Conservation (phyloP, 2,329 filamentous ascomycete genomes). For the Microdochium nivale region DNA sequence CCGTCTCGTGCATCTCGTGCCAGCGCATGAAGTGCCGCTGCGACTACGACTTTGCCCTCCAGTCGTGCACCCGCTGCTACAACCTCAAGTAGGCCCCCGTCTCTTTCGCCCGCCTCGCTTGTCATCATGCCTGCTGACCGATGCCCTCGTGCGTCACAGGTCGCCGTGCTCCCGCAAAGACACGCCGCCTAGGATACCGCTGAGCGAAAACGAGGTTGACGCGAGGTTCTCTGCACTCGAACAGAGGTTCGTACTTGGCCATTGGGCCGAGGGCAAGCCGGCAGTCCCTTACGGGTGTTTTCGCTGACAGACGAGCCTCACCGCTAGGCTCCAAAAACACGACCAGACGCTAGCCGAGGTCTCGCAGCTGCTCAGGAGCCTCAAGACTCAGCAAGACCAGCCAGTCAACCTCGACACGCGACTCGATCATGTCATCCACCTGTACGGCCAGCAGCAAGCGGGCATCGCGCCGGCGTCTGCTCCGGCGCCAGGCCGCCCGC, state of each 20-base stretch:
- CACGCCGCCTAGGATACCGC: background rate
- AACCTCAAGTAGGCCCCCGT: slow-evolving; percentile 2
- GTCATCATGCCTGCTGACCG: background rate
- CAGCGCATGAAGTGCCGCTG: slow-evolving; percentile 8
- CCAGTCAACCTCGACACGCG: background rate
- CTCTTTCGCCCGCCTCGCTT: background rate
- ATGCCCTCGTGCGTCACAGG: background rate
- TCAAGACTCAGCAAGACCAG: background rate
- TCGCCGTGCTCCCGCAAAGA: background rate
- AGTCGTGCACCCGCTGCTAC: slow-evolving; percentile 7
- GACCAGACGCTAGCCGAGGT: background rate
- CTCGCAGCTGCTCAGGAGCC: background rate
- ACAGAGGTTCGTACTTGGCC: background rate
- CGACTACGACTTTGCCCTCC: slow-evolving; percentile 6
- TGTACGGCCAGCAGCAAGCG: background rate
- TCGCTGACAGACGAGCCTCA: background rate
- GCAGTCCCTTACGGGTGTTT: background rate
- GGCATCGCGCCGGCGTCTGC: too few relatives aligned
- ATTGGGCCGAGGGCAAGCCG: background rate
- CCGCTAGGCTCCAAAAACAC: background rate
- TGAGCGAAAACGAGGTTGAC: background rate
- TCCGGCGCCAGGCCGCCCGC: background rate
- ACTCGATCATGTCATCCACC: background rate
- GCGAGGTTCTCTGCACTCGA: background rate
- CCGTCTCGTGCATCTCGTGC: slow-evolving; percentile 8